Conservation (phyloP, 768 basidiomycete genomes). For the Boletus tomentosulus region DNA sequence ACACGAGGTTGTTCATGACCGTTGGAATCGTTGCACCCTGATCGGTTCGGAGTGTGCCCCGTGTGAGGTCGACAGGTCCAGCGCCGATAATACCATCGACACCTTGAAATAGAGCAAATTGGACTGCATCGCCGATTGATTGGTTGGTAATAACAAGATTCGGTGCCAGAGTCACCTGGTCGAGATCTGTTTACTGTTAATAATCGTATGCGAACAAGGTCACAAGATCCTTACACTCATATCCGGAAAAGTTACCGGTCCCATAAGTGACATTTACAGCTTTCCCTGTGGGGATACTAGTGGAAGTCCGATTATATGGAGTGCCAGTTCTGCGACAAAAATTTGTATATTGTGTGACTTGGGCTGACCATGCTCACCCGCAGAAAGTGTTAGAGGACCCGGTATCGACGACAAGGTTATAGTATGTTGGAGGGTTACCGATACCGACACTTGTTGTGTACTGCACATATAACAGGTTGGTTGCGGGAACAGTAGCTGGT, state of each 20-base stretch:
- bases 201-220: not conserved
- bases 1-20: constrained; percentile 18
- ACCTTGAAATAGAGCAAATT: constrained; percentile 7
- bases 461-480: constrained; percentile 4
- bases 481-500: constrained; percentile 5
- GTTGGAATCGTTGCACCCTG: constrained; percentile 13
- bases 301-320: constrained; percentile 14
- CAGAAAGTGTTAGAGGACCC: constrained; percentile 28
- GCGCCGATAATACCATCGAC: constrained; percentile 25
- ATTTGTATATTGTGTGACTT: not conserved
- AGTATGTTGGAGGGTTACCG: constrained; percentile 20
- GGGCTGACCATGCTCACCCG: not conserved
- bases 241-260: constrained; percentile 24
- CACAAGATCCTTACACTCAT: constrained; percentile 26
- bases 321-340: constrained; percentile 8
- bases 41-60: not conserved
- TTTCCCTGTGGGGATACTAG: constrained; percentile 18
- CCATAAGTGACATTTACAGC: constrained; percentile 5
- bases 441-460: constrained; percentile 24
- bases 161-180: constrained; percentile 19
- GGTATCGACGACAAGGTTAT: constrained; percentile 27
- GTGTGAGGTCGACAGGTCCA: constrained; percentile 18
- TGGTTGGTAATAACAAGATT: constrained; percentile 22
- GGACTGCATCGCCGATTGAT: constrained; percentile 23
- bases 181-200: constrained; percentile 7